These are phyloP conservation scores for Fomitopsis pinicola DNA, from an alignment of 1,284 basidiomycete species.

Conservation along the genomic window DNA sequence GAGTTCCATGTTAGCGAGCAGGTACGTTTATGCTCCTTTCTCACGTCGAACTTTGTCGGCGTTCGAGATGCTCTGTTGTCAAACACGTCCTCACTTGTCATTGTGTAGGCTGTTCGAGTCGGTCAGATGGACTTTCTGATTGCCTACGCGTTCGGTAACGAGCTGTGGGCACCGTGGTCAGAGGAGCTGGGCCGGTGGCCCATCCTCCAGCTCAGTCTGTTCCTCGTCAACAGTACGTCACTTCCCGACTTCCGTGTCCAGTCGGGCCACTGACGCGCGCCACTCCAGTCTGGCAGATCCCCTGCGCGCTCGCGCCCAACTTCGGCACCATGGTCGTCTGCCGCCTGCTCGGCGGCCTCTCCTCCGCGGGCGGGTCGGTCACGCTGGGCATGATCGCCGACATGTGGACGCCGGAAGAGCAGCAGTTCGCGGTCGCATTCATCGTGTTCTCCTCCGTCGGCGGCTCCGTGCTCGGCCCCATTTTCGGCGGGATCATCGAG, in stretches of 20 bases:
- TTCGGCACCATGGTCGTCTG: not conserved
- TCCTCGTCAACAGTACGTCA: not conserved
- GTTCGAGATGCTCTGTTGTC: too few species aligned
- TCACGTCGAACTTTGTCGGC: not conserved
- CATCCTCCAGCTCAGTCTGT: not conserved
- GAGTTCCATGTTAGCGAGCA: not conserved
- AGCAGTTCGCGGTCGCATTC: not conserved
- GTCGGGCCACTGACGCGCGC: not conserved
- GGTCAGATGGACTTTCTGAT: not conserved
- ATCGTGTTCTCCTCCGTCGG: not conserved
- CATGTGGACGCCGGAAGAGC: not conserved
- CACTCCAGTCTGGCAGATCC: not conserved
- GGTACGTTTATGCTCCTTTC: not conserved
- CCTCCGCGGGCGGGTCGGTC: not conserved
- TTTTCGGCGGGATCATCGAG: not conserved
- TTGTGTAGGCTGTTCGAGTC: not conserved
- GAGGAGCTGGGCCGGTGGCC: conserved; percentile 1
- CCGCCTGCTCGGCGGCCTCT: not conserved
- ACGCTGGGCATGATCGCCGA: conserved; percentile 2
- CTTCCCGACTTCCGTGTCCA: not conserved
- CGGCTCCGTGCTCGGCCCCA: not conserved
- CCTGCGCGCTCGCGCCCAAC: conserved; percentile 1
- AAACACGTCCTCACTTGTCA: not conserved
- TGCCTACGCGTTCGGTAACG: not conserved
- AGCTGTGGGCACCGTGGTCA: not conserved